These are phyloP conservation scores for Elongisporangium senticosum DNA, from an alignment of 352 stramenopile species.

Conservation along the genomic window DNA sequence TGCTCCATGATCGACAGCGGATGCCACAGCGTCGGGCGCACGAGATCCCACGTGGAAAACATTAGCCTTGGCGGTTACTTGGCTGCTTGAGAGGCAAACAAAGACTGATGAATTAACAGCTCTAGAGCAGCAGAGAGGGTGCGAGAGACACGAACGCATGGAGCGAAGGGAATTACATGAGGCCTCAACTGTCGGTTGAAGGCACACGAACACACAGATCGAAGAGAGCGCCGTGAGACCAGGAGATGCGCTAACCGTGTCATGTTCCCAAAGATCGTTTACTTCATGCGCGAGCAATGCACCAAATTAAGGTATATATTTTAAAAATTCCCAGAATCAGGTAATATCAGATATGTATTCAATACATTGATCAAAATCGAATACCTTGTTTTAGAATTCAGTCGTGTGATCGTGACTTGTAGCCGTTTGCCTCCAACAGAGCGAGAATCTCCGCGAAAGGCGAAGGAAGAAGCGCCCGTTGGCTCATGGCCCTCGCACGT, in stretches of 20 bases:
- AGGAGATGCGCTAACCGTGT: neutral
- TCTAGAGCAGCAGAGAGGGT: neutral
- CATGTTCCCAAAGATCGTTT: neutral
- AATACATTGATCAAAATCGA: too few species aligned
- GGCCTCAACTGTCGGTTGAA: too few species aligned
- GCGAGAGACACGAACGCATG: neutral
- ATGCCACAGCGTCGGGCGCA: constrained; percentile 72
- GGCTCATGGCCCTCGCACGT: constrained; percentile 11
- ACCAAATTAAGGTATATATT: neutral
- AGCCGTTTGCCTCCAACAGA: neutral
- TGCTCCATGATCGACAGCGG: constrained; percentile 77
- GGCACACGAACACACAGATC: neutral
- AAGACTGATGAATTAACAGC: constrained; percentile 4
- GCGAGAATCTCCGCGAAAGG: neutral
- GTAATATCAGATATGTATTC: neutral
- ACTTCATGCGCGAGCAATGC: neutral
- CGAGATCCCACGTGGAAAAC: constrained; percentile 75
- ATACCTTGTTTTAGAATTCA: neutral
- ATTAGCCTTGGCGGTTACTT: constrained; percentile 14
- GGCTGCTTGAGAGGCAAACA: constrained; percentile 2
- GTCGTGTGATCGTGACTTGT: neutral
- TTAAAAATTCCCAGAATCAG: neutral
- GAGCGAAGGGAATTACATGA: neutral
- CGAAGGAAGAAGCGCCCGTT: constrained; percentile 1
- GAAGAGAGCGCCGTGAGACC: neutral